Evolutionary conservation across 805 yeast genomes (phyloP), one percentile per base, ranked within the genome.

Genomic region (Teunomyces pallodes): DNA sequence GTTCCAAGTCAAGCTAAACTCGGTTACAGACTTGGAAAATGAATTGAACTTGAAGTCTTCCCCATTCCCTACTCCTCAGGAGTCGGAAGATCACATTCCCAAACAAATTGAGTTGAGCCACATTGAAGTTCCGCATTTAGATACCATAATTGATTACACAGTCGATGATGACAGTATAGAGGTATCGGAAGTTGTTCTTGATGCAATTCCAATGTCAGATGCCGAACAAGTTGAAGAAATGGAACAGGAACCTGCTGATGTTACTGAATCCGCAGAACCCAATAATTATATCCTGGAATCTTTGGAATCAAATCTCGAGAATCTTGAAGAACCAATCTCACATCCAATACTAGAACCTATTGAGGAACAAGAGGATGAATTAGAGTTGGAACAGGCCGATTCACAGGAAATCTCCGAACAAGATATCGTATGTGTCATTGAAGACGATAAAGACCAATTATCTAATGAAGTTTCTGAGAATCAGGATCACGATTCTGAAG

Each of bases 1-100:
- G 43, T 66, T 52, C 44, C 52, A 64, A 28, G 51, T 66, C 9
- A 54, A 55, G 30, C 51, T 67, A 24, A 52, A 50, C n/a, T 55
- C 56, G 1, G 58, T 60, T 29, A 50, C 51, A 12, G 56, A 54
- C 3, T 46, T 64, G 27, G 65, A 62, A 45, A 52, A 53, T 10
- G 57, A 59, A 33, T 20, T 55, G 7, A 36, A 30, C 3, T 9
- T 46, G 5, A 17, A 26, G 20, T 46, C 52, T 4, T 42, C 51
- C 12, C 48, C 48, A 4, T 36, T 14, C 14, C 17, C 10, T 12
- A 32, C 30, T 4, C 4, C 24, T 5, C 24, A 20, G 24, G 24
- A 20, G 24, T 20, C 4, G 6, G 24, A 20, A 4, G 6, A 17
- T 17, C 3, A 20, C 5, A 20, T 20, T 33, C 33, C 43, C 63